Evolutionary conservation across 2,329 filamentous ascomycete genomes (phyloP).

Genomic region (Ilyonectria sp.): DNA sequence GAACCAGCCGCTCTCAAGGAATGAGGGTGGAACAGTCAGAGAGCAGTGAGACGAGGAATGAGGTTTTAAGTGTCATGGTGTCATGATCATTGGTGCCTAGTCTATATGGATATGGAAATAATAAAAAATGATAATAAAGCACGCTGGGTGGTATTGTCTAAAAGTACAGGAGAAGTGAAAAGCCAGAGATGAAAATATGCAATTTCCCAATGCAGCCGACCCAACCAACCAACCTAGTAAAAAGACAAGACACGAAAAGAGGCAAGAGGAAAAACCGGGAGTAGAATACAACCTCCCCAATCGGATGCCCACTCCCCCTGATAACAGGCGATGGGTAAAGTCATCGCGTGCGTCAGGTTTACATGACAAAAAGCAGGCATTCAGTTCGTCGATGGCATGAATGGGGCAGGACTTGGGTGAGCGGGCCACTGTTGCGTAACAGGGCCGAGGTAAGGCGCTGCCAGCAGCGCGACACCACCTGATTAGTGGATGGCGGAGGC

Average conservation of each 20-base stretch:
- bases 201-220: slow-evolving; percentile 15
- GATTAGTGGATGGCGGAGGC: background rate
- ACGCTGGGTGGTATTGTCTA: slow-evolving; percentile 43
- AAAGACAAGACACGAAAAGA: slow-evolving; percentile 12
- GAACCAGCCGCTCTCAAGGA: too few relatives aligned
- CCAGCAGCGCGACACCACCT: slow-evolving; percentile 5
- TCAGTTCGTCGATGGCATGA: background rate
- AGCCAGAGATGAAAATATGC: background rate
- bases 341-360: slow-evolving; percentile 10
- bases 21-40: background rate
- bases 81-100: slow-evolving; percentile 16
- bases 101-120: slow-evolving; percentile 38
- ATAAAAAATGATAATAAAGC: slow-evolving; percentile 13
- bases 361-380: background rate
- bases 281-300: background rate
- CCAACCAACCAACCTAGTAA: background rate
- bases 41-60: background rate
- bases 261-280: slow-evolving; percentile 17
- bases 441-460: slow-evolving; percentile 7
- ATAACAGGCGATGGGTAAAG: background rate
- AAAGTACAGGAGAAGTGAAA: slow-evolving; percentile 23
- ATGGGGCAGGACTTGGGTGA: background rate
- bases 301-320: background rate
- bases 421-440: background rate
- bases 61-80: background rate